Conservation (phyloP, 2,329 filamentous ascomycete species). For the Stachybotrys elegans region DNA sequence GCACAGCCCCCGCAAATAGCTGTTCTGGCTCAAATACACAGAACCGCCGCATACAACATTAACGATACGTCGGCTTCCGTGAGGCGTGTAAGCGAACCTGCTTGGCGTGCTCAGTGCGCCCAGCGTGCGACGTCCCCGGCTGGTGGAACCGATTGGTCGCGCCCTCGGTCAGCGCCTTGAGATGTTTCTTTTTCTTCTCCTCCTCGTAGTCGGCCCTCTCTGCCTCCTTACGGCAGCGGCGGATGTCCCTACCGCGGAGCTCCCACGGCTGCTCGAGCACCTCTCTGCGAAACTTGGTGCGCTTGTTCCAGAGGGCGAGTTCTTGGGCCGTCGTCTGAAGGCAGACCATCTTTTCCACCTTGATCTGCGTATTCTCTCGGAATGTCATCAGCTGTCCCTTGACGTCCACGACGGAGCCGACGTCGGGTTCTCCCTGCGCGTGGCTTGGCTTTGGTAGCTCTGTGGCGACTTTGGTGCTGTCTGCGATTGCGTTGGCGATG, state of each 20-base stretch:
- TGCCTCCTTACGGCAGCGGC: conserved; percentile 43
- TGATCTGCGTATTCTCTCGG: conserved; percentile 45
- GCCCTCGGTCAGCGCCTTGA: conserved; percentile 12
- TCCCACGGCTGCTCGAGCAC: conserved; percentile 51
- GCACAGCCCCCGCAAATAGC: too few species aligned
- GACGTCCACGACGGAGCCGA: conserved; percentile 52
- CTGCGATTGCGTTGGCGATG: conserved; percentile 3
- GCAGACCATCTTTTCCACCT: conserved; percentile 42
- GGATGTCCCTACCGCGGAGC: conserved; percentile 43
- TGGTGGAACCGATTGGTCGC: conserved; percentile 6
- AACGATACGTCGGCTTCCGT: too few species aligned
- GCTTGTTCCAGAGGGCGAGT: conserved; percentile 54
- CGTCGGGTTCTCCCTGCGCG: conserved; percentile 27
- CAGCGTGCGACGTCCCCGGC: too few species aligned
- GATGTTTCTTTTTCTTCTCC: conserved; percentile 19
- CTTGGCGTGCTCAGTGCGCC: conserved; percentile 10
- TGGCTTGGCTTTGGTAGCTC: conserved; percentile 4
- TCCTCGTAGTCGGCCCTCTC: conserved; percentile 26
- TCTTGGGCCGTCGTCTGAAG: conserved; percentile 51
- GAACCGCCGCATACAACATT: too few species aligned
- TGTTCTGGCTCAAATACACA: too few species aligned
- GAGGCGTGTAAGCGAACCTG: too few species aligned
- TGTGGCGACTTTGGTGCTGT: background rate
- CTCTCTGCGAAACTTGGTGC: conserved; percentile 41
- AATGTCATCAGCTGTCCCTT: conserved; percentile 48